Base-by-base conservation (phyloP, 192 early-diverging fungal species). In the Phlyctochytrium planicorne region DNA sequence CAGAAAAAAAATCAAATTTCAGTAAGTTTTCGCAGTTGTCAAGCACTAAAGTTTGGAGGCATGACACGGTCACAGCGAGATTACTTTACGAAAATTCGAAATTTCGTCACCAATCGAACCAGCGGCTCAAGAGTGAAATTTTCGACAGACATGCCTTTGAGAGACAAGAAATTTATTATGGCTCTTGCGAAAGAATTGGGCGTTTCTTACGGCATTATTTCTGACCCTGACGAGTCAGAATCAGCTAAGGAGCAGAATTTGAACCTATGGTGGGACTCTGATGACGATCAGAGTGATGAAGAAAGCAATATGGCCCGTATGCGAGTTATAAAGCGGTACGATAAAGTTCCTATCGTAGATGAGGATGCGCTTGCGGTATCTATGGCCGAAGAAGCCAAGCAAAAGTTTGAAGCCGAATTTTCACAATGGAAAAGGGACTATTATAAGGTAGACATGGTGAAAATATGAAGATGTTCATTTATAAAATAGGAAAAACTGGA, bases 331-430 rank as follows among this genome's bases (percentile, higher is more conserved):
- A 69, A 70, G 52, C 64, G 63, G n/a, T 74, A 77, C 25, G 89
- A 90, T 69, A 65, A 65, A 20, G 88, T 84, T 55, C 65, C 69
- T 34, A 76, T 97, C 27, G 87, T 93, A 78, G 92, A 94, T 30
- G 73, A 75, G 20, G 64, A 70, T 1, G 70, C 68, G 30, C 32
- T 73, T 23, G 68, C 64, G 17, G 55, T 20, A n/a, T 53, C 63
- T 40, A 34, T 65, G 55, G 75, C 75, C 53, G 30, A 69, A 23
- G 72, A 76, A 24, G 66, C 74, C 36, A 75, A 80, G 56, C 33
- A 74, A 59, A 66, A 71, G 57, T 16, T 71, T 30, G 80, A 81
- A 30, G 57, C 70, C 34, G 85, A 85, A n/a, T 77, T 85, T 16
- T 74, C 76, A 60, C 82, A 93, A 14, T 83, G 77, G 77, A 83